Evolutionary conservation across 768 basidiomycete species (phyloP), one percentile per base, ranked within the genome.

Genomic region (Leccinum rimulosum): DNA sequence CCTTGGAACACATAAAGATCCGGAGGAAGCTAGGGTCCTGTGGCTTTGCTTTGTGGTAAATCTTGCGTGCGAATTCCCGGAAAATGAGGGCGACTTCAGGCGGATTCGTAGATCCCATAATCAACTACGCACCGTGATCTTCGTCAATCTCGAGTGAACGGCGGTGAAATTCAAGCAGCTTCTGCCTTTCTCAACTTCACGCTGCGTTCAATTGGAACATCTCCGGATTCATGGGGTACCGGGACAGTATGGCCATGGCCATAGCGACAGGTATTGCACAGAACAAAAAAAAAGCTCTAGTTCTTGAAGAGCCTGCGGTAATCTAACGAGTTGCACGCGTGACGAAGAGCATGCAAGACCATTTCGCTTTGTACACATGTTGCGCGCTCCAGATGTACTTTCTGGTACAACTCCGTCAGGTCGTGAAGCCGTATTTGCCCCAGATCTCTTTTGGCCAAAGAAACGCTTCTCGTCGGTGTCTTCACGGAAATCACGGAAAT

Each of bases 271-370:
- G 22, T 22, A 22, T 91, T 0, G 96, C 93, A 64, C 92, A 93
- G 75, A 98, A 98, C 70, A 91, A n/a, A n/a, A n/a, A n/a, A n/a
- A n/a, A n/a, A n/a, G 58, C 82, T 89, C 76, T 98, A 95, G 75
- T 91, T 95, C 73, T 84, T 88, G 68, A 98, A 77, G 49, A 97
- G 73, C 43, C 84, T 79, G 63, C 98, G 81, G 73, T 98, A 98
- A 72, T 98, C 96, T 68, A 99, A 77, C 17, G 89, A 80, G 69
- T 95, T 93, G 33, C 84, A 83, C 7, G 89, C 79, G 66, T 99
- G 96, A 33, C 91, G 73, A 40, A 98, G 77, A n/a, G 90, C 93
- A 69, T 98, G 92, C 17, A 96, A 75, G 36, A 93, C 74, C 93
- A 97, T 96, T 48, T 85, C 91, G 66, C 86, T 93, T 71, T 93